Percentiles rank a stretch among this genome's conserved stretches.
phyloP scores from a whole-genome alignment of 2,329 filamentous ascomycete species.

The Aspergillus aculeatus region DNA sequence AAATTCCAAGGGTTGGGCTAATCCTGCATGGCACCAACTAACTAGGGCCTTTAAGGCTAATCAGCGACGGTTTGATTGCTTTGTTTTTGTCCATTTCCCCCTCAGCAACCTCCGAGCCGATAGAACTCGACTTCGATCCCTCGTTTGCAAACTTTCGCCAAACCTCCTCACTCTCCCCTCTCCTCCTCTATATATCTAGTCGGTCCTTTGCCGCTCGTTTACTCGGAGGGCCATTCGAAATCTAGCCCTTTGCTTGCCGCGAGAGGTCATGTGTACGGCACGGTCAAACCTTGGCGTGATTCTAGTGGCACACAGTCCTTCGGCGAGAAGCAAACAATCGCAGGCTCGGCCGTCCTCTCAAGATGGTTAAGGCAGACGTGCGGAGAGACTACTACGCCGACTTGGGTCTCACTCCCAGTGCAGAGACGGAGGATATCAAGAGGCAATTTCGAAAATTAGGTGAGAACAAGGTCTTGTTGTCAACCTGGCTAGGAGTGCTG shows the following conservation, averaged over 20 bases:
- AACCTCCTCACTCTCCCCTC: neutral
- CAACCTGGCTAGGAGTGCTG: neutral
- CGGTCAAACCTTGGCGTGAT: slow-evolving; percentile 12
- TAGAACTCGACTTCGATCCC: neutral
- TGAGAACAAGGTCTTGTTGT: slow-evolving; percentile 39
- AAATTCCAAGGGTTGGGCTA: neutral
- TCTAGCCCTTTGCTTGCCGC: neutral
- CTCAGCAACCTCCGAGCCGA: neutral
- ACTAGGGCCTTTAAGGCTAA: neutral
- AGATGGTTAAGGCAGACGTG: slow-evolving; percentile 67
- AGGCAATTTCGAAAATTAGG: slow-evolving; percentile 83
- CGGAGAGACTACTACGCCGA: slow-evolving; percentile 82
- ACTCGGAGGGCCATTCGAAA: slow-evolving; percentile 1
- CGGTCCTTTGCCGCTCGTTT: neutral
- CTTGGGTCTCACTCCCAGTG: slow-evolving; percentile 67
- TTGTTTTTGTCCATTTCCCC: neutral
- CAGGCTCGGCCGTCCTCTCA: slow-evolving; percentile 27
- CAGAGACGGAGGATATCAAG: slow-evolving; percentile 73
- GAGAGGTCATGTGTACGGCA: slow-evolving; percentile 23
- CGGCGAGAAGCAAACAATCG: slow-evolving; percentile 6
- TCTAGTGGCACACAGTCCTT: slow-evolving; percentile 14
- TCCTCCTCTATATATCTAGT: neutral
- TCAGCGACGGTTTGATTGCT: neutral
- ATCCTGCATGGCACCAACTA: neutral
- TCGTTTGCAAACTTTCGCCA: neutral